Evolutionary conservation across 331 rosid genomes (phyloP).

Genomic region (Quercus lobata): DNA sequence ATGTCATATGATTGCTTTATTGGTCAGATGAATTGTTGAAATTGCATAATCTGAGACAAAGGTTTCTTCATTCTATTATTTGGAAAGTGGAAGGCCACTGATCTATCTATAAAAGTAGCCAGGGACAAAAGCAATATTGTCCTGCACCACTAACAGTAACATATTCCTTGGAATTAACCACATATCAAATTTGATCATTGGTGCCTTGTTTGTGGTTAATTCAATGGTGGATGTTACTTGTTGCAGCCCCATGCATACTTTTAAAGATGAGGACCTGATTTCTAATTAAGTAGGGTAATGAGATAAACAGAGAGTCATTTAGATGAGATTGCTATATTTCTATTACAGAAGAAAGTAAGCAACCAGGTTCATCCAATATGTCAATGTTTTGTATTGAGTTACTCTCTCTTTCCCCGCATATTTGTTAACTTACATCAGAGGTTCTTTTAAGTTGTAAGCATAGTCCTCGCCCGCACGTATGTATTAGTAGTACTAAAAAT

Average conservation of each 20-base stretch:
- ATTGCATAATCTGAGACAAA: background rate
- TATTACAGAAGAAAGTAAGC: background rate
- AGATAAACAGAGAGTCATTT: background rate
- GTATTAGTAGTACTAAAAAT: no score
- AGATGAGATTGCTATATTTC: background rate
- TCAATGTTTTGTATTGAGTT: background rate
- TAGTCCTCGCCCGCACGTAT: background rate
- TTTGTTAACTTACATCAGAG: background rate
- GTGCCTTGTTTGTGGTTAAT: background rate
- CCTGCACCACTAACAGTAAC: no score
- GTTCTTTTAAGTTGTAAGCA: background rate
- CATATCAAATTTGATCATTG: background rate
- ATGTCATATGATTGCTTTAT: background rate
- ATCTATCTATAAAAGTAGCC: background rate
- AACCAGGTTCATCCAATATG: background rate
- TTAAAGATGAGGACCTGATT: background rate
- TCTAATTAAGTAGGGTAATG: background rate
- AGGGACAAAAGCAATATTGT: no score
- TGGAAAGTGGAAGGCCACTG: background rate
- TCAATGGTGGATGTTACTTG: background rate
- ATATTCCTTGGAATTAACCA: background rate
- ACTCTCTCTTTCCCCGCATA: background rate
- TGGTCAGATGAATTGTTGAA: background rate
- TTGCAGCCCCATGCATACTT: background rate
- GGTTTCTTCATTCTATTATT: background rate